phyloP scores from a whole-genome alignment of 2,329 filamentous ascomycete genomes.

The Seiridium unicorne region DNA sequence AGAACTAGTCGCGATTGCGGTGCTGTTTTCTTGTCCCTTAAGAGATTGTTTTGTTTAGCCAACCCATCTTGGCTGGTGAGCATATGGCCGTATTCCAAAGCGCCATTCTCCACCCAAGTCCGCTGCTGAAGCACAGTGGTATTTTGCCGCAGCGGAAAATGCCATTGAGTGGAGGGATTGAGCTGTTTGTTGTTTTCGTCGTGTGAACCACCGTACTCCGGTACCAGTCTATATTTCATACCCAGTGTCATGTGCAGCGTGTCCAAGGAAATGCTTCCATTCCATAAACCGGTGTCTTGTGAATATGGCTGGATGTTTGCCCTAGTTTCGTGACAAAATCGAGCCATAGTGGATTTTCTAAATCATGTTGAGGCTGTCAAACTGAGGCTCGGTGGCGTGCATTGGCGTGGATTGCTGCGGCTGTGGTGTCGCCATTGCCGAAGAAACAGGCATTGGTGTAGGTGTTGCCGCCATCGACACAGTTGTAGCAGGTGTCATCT shows the following conservation, averaged over 20 bases:
- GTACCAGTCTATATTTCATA: conserved; percentile 25
- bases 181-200: neutral
- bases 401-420: conserved; percentile 24
- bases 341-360: conserved; percentile 21
- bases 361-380: conserved; percentile 47
- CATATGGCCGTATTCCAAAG: no score
- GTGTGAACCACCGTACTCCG: conserved; percentile 9
- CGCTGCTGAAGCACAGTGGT: no score
- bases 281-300: conserved; percentile 18
- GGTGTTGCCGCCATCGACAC: conserved; percentile 37
- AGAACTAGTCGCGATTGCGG: no score
- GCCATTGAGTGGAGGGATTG: neutral
- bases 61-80: no score
- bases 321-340: conserved; percentile 7
- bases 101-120: no score
- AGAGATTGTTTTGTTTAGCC: neutral
- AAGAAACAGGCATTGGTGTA: conserved; percentile 22
- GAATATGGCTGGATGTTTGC: conserved; percentile 18
- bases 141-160: no score
- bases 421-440: conserved; percentile 20
- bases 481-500: conserved; percentile 35
- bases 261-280: conserved; percentile 20
- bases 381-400: conserved; percentile 33
- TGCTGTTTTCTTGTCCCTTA: no score
- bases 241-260: conserved; percentile 16